Conservation (phyloP, 1,284 basidiomycete genomes). For the Gastroboletus turbinatus region DNA sequence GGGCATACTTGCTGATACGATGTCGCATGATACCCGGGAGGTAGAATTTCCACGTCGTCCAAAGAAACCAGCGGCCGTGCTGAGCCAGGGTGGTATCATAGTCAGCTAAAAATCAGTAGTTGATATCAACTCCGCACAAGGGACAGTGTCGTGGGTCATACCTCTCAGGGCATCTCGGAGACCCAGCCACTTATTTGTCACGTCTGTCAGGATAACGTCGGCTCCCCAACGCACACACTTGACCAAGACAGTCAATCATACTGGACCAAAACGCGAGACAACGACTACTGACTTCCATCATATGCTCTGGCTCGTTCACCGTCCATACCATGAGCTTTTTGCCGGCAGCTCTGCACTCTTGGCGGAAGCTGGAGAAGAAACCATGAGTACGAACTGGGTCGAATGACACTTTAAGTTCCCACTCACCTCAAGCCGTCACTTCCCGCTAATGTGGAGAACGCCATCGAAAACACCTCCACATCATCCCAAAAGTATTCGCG, state of each 20-base stretch:
- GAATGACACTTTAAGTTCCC: not conserved
- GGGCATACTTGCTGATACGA: slow-evolving; percentile 28
- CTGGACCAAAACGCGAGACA: not conserved
- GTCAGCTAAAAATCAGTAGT: slow-evolving; percentile 50
- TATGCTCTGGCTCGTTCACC: slow-evolving; percentile 87
- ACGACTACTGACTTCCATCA: slow-evolving; percentile 77
- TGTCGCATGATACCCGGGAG: slow-evolving; percentile 45
- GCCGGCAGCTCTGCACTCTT: slow-evolving; percentile 74
- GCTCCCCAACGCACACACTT: slow-evolving; percentile 90
- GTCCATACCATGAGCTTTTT: slow-evolving; percentile 97
- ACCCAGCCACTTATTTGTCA: slow-evolving; percentile 75
- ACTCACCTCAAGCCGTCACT: slow-evolving; percentile 67
- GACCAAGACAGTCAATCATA: slow-evolving; percentile 7
- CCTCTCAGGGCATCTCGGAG: slow-evolving; percentile 66
- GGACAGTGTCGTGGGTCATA: slow-evolving; percentile 35
- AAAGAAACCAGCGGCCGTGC: slow-evolving; percentile 71
- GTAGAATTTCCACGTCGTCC: slow-evolving; percentile 69
- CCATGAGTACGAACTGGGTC: slow-evolving; percentile 13
- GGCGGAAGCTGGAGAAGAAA: slow-evolving; percentile 60
- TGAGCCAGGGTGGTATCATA: slow-evolving; percentile 62
- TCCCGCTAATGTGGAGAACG: slow-evolving; percentile 75
- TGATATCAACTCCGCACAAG: slow-evolving; percentile 7
- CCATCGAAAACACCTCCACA: slow-evolving; percentile 88
- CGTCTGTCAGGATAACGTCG: slow-evolving; percentile 87
- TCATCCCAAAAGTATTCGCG: slow-evolving; percentile 89